Percentiles rank a stretch among this genome's conserved stretches.
Evolutionary conservation across 305 asterid genomes (phyloP).

Genomic region (Fraxinus greggii): DNA sequence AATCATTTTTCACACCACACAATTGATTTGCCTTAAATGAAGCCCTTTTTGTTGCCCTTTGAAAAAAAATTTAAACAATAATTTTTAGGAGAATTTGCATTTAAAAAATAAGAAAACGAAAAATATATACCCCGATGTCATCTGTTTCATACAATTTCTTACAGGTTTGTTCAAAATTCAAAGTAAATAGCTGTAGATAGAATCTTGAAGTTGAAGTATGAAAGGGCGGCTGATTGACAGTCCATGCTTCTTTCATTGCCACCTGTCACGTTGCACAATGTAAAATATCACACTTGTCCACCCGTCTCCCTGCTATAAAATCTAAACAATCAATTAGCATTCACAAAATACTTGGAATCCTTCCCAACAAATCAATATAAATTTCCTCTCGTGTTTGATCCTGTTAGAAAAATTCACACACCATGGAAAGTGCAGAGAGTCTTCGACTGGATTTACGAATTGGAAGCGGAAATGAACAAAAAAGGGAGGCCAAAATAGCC

Average conservation of each 20-base stretch:
- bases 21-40: no score
- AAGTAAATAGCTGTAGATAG: not conserved
- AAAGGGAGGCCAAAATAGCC: not conserved
- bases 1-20: no score
- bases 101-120: no score
- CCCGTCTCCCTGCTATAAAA: not conserved
- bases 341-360: not conserved
- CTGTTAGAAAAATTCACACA: not conserved
- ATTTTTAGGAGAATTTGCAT: no score
- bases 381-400: not conserved
- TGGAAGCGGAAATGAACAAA: not conserved
- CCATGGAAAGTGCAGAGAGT: not conserved
- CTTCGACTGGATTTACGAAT: not conserved
- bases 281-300: not conserved
- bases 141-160: not conserved
- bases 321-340: not conserved
- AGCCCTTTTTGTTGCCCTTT: no score
- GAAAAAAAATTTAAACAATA: no score
- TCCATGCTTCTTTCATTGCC: not conserved
- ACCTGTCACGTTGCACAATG: not conserved
- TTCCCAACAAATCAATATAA: not conserved
- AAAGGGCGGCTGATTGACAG: not conserved
- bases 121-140: not conserved
- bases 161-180: not conserved
- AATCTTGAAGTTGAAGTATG: not conserved